Conservation (phyloP, 192 early-diverging fungal genomes). For the Pilobolus umbonatus region DNA sequence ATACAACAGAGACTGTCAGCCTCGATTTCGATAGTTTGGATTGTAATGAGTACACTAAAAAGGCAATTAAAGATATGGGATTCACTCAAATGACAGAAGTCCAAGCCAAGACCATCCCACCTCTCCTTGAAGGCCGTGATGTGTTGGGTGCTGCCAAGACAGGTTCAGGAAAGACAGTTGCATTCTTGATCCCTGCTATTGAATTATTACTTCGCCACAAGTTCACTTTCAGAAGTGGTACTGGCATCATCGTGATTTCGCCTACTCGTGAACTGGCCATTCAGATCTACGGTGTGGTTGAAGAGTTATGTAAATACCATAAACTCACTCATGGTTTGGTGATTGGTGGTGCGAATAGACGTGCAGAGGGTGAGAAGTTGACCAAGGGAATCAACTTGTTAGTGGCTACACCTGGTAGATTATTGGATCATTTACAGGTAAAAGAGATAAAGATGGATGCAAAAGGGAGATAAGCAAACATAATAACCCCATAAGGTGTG, state of each 20-base stretch:
- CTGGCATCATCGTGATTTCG: constrained; percentile 92
- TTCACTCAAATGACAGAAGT: constrained; percentile 96
- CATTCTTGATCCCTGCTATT: constrained; percentile 95
- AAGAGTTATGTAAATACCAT: constrained; percentile 91
- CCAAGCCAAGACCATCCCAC: constrained; percentile 92
- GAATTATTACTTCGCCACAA: constrained; percentile 83
- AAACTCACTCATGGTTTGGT: constrained; percentile 98
- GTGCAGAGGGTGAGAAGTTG: constrained; percentile 94
- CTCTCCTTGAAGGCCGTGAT: constrained; percentile 93
- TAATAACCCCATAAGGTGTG: background rate
- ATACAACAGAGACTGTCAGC: constrained; percentile 31
- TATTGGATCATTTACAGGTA: constrained; percentile 96
- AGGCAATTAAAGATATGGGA: constrained; percentile 88
- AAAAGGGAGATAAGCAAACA: background rate
- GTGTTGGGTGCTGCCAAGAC: constrained; percentile 99
- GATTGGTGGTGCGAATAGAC: constrained; percentile 96
- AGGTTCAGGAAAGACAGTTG: constrained; percentile 93
- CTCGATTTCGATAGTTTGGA: constrained; percentile 73
- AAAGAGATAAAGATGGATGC: background rate
- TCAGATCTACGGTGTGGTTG: constrained; percentile 98
- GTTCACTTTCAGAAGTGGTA: constrained; percentile 97
- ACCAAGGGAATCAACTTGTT: constrained; percentile 94
- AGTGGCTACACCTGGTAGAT: constrained; percentile 93
- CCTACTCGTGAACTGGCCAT: constrained; percentile 98
- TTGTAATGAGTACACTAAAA: constrained; percentile 75